Base-by-base conservation (phyloP, 495 filamentous ascomycete species). In the Annulohypoxylon maeteangense region DNA sequence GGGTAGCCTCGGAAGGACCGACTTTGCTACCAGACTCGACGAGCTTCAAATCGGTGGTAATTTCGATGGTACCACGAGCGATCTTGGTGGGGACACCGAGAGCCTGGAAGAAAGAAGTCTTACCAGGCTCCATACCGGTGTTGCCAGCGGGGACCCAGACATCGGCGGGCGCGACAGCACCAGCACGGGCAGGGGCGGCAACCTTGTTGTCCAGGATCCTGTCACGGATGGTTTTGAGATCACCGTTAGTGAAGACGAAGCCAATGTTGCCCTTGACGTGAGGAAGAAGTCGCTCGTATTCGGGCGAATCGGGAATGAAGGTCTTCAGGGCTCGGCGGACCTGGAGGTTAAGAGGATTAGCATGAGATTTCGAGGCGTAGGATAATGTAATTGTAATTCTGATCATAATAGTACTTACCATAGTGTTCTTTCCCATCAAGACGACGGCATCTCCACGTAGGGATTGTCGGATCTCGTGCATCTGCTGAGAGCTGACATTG, bases 21-120 rank as follows among this genome's bases (percentile, higher is more conserved):
- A 99, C 95, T 87, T 97, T 97, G 86, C 40, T 85, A 63, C 91
- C 91, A 68, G 92, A 90, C 86, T 97, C 93, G 84, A 98, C 91
- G 77, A 99, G 91, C 92, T 97, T 98, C 78, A 99, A 87, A 78
- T 99, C 95, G 76, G 91, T 89, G 60, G 94, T 97, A 82, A 99
- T 99, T 94, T 99, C 95, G 82, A 99, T 98, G 86, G 95, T 99
- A 94, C 95, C 95, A 97, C 95, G 96, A 78, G 95, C 95, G 85
- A 99, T 99, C 92, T 99, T 99, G 87, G 95, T 99, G 80, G 95
- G 95, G 83, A 99, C 93, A 92, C 95, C 95, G 82, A 99, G 96
- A 79, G 95, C 95, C 89, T 99, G 95, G 93, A 99, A 99, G 94
- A 99, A 99, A 76, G 95, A 97, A 76, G 95, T 99, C 91, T 99